Evolutionary conservation across 2,329 filamentous ascomycete species (phyloP).

Genomic region (Elsinoe australis): DNA sequence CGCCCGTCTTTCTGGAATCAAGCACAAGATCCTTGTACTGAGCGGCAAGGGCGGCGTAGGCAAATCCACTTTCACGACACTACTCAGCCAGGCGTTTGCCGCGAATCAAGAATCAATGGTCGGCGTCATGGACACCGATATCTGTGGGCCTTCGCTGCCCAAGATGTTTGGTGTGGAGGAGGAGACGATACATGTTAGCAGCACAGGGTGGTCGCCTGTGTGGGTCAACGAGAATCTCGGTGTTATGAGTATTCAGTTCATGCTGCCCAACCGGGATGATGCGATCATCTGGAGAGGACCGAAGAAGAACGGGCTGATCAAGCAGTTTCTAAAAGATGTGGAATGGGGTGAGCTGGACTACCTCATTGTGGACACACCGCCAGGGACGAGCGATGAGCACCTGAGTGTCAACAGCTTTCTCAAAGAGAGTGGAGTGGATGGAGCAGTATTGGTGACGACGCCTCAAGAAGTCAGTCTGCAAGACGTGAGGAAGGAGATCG

Average conservation of each 20-base stretch:
- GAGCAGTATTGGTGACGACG: constrained; percentile 86
- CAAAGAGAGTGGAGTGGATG: constrained; percentile 85
- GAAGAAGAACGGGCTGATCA: constrained; percentile 98
- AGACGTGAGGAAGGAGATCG: constrained; percentile 93
- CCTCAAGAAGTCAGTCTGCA: constrained; percentile 89
- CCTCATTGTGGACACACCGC: constrained; percentile 87
- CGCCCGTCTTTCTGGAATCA: constrained; percentile 68
- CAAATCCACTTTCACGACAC: constrained; percentile 85
- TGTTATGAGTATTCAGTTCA: constrained; percentile 97
- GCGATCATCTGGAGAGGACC: constrained; percentile 95
- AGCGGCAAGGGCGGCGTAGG: constrained; percentile 95
- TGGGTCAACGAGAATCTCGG: constrained; percentile 92
- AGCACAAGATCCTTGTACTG: constrained; percentile 87
- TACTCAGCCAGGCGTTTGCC: constrained; percentile 85
- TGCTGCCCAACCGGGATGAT: constrained; percentile 88
- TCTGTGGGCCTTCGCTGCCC: constrained; percentile 90
- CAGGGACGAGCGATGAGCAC: constrained; percentile 92
- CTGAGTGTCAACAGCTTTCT: constrained; percentile 86
- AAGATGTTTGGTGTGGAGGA: constrained; percentile 98
- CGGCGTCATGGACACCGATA: constrained; percentile 96
- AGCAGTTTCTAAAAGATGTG: constrained; percentile 95
- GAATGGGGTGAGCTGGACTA: constrained; percentile 96
- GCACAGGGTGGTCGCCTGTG: constrained; percentile 84
- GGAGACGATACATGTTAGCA: constrained; percentile 87
- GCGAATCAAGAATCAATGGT: constrained; percentile 69